Evolutionary conservation across 257 asterid species (phyloP), one percentile per base, ranked within the genome.

Genomic region (Dorcoceras hygrometricum): DNA sequence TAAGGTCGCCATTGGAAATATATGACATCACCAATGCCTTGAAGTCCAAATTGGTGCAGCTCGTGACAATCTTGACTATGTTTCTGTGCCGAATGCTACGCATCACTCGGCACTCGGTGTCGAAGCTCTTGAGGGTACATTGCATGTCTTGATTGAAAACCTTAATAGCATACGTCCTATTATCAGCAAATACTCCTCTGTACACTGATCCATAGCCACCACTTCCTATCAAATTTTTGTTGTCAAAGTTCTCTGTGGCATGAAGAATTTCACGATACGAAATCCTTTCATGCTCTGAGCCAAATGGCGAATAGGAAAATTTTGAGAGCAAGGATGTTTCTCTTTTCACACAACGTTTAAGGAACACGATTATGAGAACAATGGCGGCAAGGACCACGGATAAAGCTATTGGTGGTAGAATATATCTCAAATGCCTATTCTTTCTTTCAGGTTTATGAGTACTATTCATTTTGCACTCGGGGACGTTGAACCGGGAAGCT

Each of bases 1-100:
- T 60, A 31, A 67, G 71, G 62, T 23, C 34, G 9, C 71, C 72
- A 25, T 68, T 68, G 3, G 72, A 43, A 63, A 57, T 68, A 20
- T 67, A 67, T 4, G 23, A 26, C 25, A 67, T 31, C 64, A 67
- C 64, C 39, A 67, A 58, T 22, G 64, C 72, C 65, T 68, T 68
- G n/a, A 68, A 68, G 1, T 69, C 34, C 1, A 11, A 11, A 14
- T 28, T 60, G 6, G 73, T 59, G 67, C 73, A 69, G 25, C 53
- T 69, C 7, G 61, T 69, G 7, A 61, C 50, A 7, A 59, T 31
- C 26, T 51, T 69, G 12, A 48, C 53, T 2, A 68, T 63, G 39
- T 68, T 68, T 36, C 65, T 39, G 28, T 68, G 72, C 0, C 58
- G 66, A 50, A 69, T 59, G 25, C n/a, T 60, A n/a, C 73, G 18